Evolutionary conservation across 164 flowering plant genomes (phyloP), one percentile per base, ranked within the genome.

Genomic region (Aristolochia fimbriata): DNA sequence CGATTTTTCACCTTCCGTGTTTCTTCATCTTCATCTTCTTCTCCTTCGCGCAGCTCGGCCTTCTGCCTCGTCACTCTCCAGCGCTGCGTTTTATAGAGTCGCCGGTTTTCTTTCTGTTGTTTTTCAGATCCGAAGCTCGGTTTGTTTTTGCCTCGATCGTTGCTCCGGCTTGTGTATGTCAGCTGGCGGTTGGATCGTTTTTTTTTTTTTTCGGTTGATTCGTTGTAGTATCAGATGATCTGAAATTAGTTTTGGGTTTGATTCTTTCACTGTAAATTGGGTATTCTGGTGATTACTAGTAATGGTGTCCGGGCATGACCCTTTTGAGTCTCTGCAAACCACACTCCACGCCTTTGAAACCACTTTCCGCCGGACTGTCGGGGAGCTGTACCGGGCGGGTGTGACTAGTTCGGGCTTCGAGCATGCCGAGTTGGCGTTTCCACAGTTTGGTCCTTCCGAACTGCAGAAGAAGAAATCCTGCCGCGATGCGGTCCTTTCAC

Each of bases 331-430:
- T 24, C 74, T 90, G 62, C 69, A 83, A 67, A 84, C 82, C 63
- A 80, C 96, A 63, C 62, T 89, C 19, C 78, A 86, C 65, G 71
- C 64, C 25, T 78, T 92, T 12, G 98, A 92, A 64, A 72, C 76
- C 41, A 77, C 85, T 8, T n/a, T 93, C 48, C 76, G 72, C 31
- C 80, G 78, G 63, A 86, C 84, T 15, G 91, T 83, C 0, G 79
- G 78, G 60, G 96, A 83, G 64, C 60, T 86, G 11, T 37, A 10
- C 43, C 13, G 96, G 90, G 73, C 72, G 55, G 60, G 70, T 74
- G 23, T 81, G 75, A 60, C 57, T 72, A 62, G 7, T 46, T 66
- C 33, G 31, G 47, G 52, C 37, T 57, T 13, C 70, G 59, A 8
- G 49, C 59, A 15, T 62, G 51, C 60, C 64, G 68, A 52, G 60